These are phyloP conservation scores for Salix exigua DNA, from an alignment of 345 rosid species.

Conservation along the genomic window DNA sequence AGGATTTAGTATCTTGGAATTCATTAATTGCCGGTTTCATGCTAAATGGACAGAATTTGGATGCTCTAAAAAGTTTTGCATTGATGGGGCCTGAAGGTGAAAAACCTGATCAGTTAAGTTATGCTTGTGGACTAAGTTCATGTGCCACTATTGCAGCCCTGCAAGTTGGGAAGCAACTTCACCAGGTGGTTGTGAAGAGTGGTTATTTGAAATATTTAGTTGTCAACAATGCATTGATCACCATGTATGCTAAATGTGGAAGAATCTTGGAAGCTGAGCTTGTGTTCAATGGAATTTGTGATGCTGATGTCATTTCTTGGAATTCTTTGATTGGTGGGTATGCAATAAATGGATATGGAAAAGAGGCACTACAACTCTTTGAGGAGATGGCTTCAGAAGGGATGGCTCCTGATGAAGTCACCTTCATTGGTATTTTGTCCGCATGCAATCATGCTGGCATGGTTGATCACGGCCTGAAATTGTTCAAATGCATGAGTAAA, in stretches of 20 bases:
- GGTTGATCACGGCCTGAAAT: slow-evolving; percentile 14
- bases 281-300: slow-evolving; percentile 18
- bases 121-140: slow-evolving; percentile 66
- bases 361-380: slow-evolving; percentile 32
- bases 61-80: slow-evolving; percentile 50
- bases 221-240: slow-evolving; percentile 23
- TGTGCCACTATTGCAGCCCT: slow-evolving; percentile 59
- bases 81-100: slow-evolving; percentile 55
- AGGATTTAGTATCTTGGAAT: slow-evolving; percentile 74
- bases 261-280: slow-evolving; percentile 19
- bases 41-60: slow-evolving; percentile 49
- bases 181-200: slow-evolving; percentile 22
- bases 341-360: slow-evolving; percentile 37
- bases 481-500: slow-evolving; percentile 18
- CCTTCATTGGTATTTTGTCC: slow-evolving; percentile 19
- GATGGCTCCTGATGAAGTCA: slow-evolving; percentile 21
- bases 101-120: slow-evolving; percentile 64
- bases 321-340: slow-evolving; percentile 41
- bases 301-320: slow-evolving; percentile 35
- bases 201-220: slow-evolving; percentile 17
- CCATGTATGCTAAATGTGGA: slow-evolving; percentile 44
- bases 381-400: slow-evolving; percentile 27
- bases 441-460: slow-evolving; percentile 26
- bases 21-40: slow-evolving; percentile 63
- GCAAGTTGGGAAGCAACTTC: slow-evolving; percentile 36